Percentiles rank a stretch among this genome's conserved stretches.
Evolutionary conservation across 176 grass and related monocot species (phyloP).

Genomic region (Eragrostis curvula): DNA sequence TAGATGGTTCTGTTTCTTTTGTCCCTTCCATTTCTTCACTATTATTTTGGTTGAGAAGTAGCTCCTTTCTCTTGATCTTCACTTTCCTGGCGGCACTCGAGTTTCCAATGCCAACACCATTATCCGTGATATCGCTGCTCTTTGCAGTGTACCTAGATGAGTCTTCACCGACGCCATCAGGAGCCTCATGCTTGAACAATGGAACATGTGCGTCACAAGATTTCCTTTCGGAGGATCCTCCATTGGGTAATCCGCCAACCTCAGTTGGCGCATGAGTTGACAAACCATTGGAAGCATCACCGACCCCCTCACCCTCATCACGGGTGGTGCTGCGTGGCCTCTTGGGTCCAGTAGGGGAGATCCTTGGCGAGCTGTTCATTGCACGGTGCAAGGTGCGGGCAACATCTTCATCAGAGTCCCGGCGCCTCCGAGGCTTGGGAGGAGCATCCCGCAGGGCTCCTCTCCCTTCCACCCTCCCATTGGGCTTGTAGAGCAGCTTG

Average conservation of each 20-base stretch:
- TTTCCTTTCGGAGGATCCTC: slow-evolving; percentile 50
- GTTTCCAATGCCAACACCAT: slow-evolving; percentile 28
- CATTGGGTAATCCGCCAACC: slow-evolving; percentile 32
- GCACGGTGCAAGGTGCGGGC: slow-evolving; percentile 65
- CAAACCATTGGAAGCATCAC: slow-evolving; percentile 46
- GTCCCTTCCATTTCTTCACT: slow-evolving; percentile 44
- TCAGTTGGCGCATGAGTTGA: not conserved
- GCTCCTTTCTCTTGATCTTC: slow-evolving; percentile 74
- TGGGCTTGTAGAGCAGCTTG: slow-evolving; percentile 71
- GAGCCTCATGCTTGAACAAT: slow-evolving; percentile 21
- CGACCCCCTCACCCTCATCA: not conserved
- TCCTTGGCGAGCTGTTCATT: slow-evolving; percentile 69
- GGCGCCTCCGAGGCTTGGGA: slow-evolving; percentile 35
- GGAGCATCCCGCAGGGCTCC: slow-evolving; percentile 17
- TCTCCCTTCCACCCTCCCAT: slow-evolving; percentile 36
- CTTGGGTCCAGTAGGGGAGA: slow-evolving; percentile 60
- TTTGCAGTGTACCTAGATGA: slow-evolving; percentile 3
- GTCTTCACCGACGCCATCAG: not conserved
- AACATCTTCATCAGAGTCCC: slow-evolving; percentile 56
- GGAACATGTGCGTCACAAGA: slow-evolving; percentile 25
- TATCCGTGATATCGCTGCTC: slow-evolving; percentile 14
- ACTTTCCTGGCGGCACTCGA: slow-evolving; percentile 39
- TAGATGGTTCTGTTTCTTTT: slow-evolving; percentile 45
- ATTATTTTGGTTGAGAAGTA: slow-evolving; percentile 58
- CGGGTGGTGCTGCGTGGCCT: not conserved